Percentiles rank a stretch among this genome's conserved stretches.
phyloP scores from a whole-genome alignment of 108 stramenopile genomes.

The Pseudonitzschia pungens region DNA sequence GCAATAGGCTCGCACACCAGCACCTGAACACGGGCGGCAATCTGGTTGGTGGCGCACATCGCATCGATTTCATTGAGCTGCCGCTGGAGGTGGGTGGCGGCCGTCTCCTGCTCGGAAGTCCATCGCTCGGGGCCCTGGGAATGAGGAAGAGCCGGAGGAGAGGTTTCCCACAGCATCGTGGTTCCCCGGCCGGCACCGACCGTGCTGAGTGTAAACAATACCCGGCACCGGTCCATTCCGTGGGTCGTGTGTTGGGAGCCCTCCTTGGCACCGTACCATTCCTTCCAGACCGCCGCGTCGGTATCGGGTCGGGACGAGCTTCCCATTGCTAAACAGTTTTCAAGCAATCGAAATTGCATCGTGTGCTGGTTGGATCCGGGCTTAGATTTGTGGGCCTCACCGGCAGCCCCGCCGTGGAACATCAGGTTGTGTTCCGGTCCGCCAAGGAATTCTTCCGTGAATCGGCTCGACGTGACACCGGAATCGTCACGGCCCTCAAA shows the following conservation, averaged over 20 bases:
- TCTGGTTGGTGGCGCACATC: constrained; percentile 82
- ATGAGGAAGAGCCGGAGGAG: constrained; percentile 52
- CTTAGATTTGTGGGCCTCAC: constrained; percentile 18
- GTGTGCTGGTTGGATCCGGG: background rate
- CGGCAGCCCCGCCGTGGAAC: constrained; percentile 25
- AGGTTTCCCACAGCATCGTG: constrained; percentile 86
- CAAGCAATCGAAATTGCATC: constrained; percentile 49
- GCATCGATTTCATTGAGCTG: constrained; percentile 83
- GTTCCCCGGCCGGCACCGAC: constrained; percentile 81
- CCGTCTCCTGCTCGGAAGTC: constrained; percentile 85
- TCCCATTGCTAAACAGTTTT: constrained; percentile 85
- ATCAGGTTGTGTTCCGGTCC: constrained; percentile 50
- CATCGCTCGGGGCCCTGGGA: constrained; percentile 68
- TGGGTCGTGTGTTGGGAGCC: background rate
- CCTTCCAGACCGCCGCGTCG: constrained; percentile 62
- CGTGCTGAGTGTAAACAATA: constrained; percentile 81
- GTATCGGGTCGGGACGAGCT: constrained; percentile 59
- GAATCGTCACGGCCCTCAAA: constrained; percentile 90
- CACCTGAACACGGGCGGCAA: constrained; percentile 81
- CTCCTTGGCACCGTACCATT: constrained; percentile 57
- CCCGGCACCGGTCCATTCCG: constrained; percentile 76
- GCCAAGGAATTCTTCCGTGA: constrained; percentile 57
- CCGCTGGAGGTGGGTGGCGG: constrained; percentile 77
- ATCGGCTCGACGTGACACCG: constrained; percentile 79
- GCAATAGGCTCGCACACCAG: constrained; percentile 86